phyloP scores from a whole-genome alignment of 495 filamentous ascomycete species.

The Amniculicola lignicola region DNA sequence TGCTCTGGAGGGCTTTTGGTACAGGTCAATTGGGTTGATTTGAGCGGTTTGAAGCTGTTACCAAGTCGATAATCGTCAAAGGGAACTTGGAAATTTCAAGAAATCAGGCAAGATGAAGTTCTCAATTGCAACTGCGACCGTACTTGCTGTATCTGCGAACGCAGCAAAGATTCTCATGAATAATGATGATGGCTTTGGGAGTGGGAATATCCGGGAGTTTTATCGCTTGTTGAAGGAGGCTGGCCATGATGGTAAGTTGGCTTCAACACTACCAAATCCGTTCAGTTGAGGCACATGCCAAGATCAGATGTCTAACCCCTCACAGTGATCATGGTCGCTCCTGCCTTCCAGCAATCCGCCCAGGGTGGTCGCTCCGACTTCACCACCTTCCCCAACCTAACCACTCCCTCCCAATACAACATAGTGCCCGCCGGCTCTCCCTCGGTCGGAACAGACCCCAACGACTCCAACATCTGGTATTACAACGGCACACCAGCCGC shows the following conservation, averaged over 20 bases:
- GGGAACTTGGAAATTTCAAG: not conserved
- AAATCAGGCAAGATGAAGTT: not conserved
- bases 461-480: slow-evolving; percentile 48
- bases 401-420: slow-evolving; percentile 29
- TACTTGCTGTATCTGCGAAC: not conserved
- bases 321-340: slow-evolving; percentile 41
- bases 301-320: not conserved
- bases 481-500: slow-evolving; percentile 48
- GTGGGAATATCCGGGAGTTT: slow-evolving; percentile 45
- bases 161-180: slow-evolving; percentile 49
- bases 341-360: slow-evolving; percentile 32
- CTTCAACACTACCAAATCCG: too few relatives aligned
- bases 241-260: slow-evolving; percentile 39
- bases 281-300: too few relatives aligned
- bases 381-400: slow-evolving; percentile 37
- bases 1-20: too few relatives aligned
- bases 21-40: too few relatives aligned
- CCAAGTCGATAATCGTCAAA: too few relatives aligned
- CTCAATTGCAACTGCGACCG: slow-evolving; percentile 2
- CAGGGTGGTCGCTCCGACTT: slow-evolving; percentile 36
- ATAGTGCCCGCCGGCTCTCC: slow-evolving; percentile 42
- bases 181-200: slow-evolving; percentile 49
- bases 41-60: too few relatives aligned
- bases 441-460: slow-evolving; percentile 37
- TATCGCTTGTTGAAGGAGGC: slow-evolving; percentile 41